phyloP scores from a whole-genome alignment of 1,139 yeast genomes.

The Diutina rugosa region DNA sequence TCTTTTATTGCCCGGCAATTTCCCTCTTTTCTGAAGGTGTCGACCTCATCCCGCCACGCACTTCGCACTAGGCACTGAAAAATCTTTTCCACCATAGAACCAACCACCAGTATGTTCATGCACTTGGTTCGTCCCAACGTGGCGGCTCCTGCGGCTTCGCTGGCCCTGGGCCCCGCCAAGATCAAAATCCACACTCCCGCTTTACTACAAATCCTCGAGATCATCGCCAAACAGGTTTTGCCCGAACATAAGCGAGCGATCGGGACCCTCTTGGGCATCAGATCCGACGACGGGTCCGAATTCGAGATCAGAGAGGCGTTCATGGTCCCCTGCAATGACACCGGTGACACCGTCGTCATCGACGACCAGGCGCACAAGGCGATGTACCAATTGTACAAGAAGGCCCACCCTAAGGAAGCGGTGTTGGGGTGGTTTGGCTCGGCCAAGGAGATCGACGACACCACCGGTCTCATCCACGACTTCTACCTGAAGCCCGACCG shows the following conservation, averaged over 20 bases:
- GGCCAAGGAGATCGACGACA: conserved; percentile 46
- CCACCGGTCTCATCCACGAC: conserved; percentile 77
- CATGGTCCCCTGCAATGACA: conserved; percentile 74
- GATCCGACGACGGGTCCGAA: conserved; percentile 80
- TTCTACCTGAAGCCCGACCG: conserved; percentile 62
- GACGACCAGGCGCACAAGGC: conserved; percentile 66
- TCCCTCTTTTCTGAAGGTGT: neutral
- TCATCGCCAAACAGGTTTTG: conserved; percentile 30
- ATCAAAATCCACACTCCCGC: conserved; percentile 59
- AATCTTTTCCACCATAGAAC: conserved; percentile 8
- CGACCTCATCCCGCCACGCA: neutral
- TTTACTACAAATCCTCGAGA: conserved; percentile 51
- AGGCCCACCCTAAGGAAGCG: conserved; percentile 67
- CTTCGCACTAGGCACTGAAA: neutral
- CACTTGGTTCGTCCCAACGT: conserved; percentile 53
- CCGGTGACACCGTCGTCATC: conserved; percentile 60
- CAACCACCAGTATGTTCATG: conserved; percentile 12
- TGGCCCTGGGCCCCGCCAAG: conserved; percentile 32
- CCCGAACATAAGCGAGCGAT: conserved; percentile 47
- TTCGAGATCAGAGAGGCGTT: conserved; percentile 67
- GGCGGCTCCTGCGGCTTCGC: conserved; percentile 38
- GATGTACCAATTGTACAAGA: conserved; percentile 61
- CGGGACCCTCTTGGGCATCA: conserved; percentile 71
- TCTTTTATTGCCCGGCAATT: neutral
- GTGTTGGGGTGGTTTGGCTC: conserved; percentile 89